These are phyloP conservation scores for Hypomontagnella monticulosa DNA, from an alignment of 495 filamentous ascomycete genomes.

Conservation along the genomic window DNA sequence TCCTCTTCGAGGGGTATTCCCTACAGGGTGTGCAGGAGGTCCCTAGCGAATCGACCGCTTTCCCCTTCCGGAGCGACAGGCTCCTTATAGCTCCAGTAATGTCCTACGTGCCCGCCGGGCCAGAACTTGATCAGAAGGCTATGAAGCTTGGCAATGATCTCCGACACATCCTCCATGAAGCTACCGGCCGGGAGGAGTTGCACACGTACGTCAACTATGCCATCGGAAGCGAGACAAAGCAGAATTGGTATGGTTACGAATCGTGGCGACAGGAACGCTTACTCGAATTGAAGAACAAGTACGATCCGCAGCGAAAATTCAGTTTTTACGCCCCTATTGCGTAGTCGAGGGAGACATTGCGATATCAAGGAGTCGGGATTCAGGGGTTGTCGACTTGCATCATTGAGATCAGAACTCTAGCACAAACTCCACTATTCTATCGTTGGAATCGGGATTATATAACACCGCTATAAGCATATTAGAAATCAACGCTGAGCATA, in stretches of 20 bases:
- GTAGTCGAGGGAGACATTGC: slow-evolving; percentile 4
- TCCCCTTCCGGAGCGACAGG: slow-evolving; percentile 50
- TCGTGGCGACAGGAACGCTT: slow-evolving; percentile 58
- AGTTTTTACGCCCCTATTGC: slow-evolving; percentile 63
- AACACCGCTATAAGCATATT: background rate
- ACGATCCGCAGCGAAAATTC: slow-evolving; percentile 63
- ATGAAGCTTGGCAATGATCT: slow-evolving; percentile 52
- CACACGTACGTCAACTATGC: slow-evolving; percentile 71
- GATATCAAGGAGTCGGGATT: background rate
- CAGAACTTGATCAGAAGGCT: slow-evolving; percentile 48
- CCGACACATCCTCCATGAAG: slow-evolving; percentile 53
- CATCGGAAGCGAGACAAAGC: slow-evolving; percentile 58
- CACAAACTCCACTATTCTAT: no score
- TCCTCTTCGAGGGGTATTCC: slow-evolving; percentile 68
- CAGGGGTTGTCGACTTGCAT: background rate
- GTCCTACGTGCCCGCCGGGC: slow-evolving; percentile 47
- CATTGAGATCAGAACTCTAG: no score
- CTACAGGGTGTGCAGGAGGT: slow-evolving; percentile 56
- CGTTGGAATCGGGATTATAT: background rate
- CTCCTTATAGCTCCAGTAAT: slow-evolving; percentile 58
- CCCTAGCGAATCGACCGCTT: slow-evolving; percentile 45
- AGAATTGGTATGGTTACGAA: slow-evolving; percentile 62
- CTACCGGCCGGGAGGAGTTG: slow-evolving; percentile 48
- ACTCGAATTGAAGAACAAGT: slow-evolving; percentile 61
- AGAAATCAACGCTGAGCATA: background rate